phyloP scores from a whole-genome alignment of 495 filamentous ascomycete species.

The Podospora pseudocomata region DNA sequence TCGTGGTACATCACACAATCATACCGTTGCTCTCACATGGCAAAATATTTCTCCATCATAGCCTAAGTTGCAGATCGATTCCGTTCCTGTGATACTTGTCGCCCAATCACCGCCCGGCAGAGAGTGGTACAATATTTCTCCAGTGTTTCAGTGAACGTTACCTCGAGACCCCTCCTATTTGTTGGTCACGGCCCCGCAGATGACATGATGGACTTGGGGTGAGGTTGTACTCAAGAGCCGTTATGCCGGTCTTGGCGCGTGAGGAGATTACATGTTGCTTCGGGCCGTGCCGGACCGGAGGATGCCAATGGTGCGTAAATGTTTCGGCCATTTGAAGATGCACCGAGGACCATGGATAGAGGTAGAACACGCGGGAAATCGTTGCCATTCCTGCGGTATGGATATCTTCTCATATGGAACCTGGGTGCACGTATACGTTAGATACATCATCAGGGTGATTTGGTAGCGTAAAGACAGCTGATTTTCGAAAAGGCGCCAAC shows the following conservation, averaged over 20 bases:
- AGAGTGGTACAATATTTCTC: conserved; percentile 1
- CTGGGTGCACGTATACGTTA: too few species aligned
- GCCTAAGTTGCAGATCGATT: neutral
- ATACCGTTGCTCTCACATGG: neutral
- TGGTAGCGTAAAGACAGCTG: too few species aligned
- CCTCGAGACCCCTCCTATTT: neutral
- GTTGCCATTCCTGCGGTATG: too few species aligned
- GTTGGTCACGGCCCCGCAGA: neutral
- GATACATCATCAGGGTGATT: too few species aligned
- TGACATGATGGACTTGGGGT: neutral
- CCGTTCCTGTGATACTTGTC: neutral
- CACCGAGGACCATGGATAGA: neutral
- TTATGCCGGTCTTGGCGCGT: neutral
- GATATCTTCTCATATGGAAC: too few species aligned
- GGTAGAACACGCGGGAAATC: too few species aligned
- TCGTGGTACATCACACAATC: neutral
- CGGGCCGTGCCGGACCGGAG: neutral
- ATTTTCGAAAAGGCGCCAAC: too few species aligned
- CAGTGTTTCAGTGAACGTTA: neutral
- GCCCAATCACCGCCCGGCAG: neutral
- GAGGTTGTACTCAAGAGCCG: neutral
- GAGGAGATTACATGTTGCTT: neutral
- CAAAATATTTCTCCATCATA: conserved; percentile 7
- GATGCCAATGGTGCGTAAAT: neutral
- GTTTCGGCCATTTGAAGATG: neutral